These are phyloP conservation scores for Zygosaccharomyces pseudobailii DNA, from an alignment of 1,139 yeast species.

Conservation along the genomic window DNA sequence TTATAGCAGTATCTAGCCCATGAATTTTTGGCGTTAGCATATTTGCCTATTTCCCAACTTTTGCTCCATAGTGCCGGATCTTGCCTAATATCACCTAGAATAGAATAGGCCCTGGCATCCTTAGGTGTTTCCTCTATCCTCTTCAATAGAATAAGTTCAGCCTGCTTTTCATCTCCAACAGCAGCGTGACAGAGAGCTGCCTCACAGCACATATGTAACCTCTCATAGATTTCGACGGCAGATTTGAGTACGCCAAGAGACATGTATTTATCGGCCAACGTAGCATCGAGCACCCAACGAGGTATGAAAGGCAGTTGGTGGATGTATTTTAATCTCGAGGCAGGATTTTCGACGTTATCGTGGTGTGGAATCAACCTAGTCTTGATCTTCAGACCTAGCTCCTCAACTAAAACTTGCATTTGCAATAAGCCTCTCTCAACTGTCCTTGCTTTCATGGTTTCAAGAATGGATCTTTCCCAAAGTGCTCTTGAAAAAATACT, in stretches of 20 bases:
- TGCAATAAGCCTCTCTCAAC: slow-evolving; percentile 92
- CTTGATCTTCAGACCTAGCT: slow-evolving; percentile 67
- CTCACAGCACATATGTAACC: slow-evolving; percentile 72
- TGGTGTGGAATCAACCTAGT: slow-evolving; percentile 56
- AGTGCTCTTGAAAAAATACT: slow-evolving; percentile 73
- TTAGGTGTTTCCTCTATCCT: slow-evolving; percentile 56
- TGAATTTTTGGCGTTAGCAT: slow-evolving; percentile 81
- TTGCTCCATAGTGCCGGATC: slow-evolving; percentile 76
- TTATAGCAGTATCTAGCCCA: slow-evolving; percentile 67
- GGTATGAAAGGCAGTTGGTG: slow-evolving; percentile 77
- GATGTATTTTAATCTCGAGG: slow-evolving; percentile 59
- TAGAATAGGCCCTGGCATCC: slow-evolving; percentile 80
- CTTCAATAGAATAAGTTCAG: slow-evolving; percentile 51
- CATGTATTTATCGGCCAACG: slow-evolving; percentile 82
- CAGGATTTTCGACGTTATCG: slow-evolving; percentile 33
- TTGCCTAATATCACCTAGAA: slow-evolving; percentile 78
- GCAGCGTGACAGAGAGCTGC: slow-evolving; percentile 91
- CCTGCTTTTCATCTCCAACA: slow-evolving; percentile 67
- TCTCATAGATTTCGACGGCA: slow-evolving; percentile 84
- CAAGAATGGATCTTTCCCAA: slow-evolving; percentile 86
- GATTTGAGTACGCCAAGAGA: slow-evolving; percentile 80
- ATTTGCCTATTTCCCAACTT: slow-evolving; percentile 83
- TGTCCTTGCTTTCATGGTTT: slow-evolving; percentile 75
- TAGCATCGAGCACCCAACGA: slow-evolving; percentile 79
- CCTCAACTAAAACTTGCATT: slow-evolving; percentile 89